A percentile compares a stretch with the other conserved stretches of the same genome.
Evolutionary conservation across 768 basidiomycete genomes (phyloP).

Genomic region (Agaricus subrufescens): DNA sequence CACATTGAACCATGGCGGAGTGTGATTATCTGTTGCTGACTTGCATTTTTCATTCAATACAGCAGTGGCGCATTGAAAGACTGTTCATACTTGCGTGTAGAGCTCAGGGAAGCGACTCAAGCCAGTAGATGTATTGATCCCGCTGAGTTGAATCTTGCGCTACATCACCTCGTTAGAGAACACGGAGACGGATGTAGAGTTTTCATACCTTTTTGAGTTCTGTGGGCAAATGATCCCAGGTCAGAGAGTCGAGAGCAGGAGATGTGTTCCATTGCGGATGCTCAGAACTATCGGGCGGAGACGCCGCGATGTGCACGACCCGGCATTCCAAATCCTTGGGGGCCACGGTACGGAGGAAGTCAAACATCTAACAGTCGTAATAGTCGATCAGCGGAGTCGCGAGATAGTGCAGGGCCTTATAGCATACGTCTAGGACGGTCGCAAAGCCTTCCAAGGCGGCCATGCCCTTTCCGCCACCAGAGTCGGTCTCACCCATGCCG

Average conservation of each 20-base stretch:
- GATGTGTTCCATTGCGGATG: constrained; percentile 52
- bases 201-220: constrained; percentile 57
- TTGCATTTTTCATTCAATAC: constrained; percentile 14
- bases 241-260: constrained; percentile 41
- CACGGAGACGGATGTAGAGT: not conserved
- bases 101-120: constrained; percentile 48
- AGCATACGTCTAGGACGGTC: constrained; percentile 59
- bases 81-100: constrained; percentile 18
- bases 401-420: not conserved
- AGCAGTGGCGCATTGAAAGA: constrained; percentile 2
- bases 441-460: constrained; percentile 69
- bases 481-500: constrained; percentile 54
- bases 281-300: constrained; percentile 48
- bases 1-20: constrained; percentile 55
- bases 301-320: constrained; percentile 59
- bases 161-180: constrained; percentile 18
- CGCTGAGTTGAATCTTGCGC: constrained; percentile 57
- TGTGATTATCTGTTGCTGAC: constrained; percentile 28
- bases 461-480: constrained; percentile 48
- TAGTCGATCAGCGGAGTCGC: not conserved
- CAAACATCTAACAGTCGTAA: constrained; percentile 30
- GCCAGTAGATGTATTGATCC: constrained; percentile 39
- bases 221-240: constrained; percentile 55
- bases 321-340: constrained; percentile 27
- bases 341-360: constrained; percentile 26